Base-by-base conservation (phyloP, 768 basidiomycete species). In the Scleroderma citrinum region DNA sequence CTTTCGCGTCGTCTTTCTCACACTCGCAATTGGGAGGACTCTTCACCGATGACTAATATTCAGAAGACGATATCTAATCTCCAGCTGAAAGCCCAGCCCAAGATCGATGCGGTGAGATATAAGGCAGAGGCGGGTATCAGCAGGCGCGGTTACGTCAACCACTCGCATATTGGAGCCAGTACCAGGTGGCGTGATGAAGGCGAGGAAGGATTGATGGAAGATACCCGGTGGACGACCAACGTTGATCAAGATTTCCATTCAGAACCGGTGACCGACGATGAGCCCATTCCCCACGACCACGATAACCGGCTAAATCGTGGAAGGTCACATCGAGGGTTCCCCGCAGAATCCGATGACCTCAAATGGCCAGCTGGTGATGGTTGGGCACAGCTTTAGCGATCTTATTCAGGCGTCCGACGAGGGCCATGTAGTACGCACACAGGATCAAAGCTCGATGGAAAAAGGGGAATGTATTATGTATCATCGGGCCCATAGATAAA, bases 101-200 rank as follows among this genome's bases (percentile, higher is more conserved):
- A 68, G 38, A 59, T 85, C 21, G 83, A 85, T 49, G 76, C 77
- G 26, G 83, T 81, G 21, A 67, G 81, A 51, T 86, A 78, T 64
- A 86, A 86, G 64, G 84, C 83, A 0, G 84, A 86, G 62, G 85
- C 83, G 17, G 84, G 83, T 16, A 56, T 87, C 29, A 80, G 73
- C 51, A 69, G 69, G 56, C 70, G 82, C 4, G 85, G 83, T 35
- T 86, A 76, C 54, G 76, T 84, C 31, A 62, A 66, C 34, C 69
- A 69, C 51, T 20, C 63, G 35, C 64, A 64, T 21, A 44, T 59
- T 5, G 56, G 40, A 3, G 12, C 60, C 13, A 53, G 51, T 23
- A 52, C 50, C 17, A 49, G 58, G 29, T 68, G 64, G 59, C 52
- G 60, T 21, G 66, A 69, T 38, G 69, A 69, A 50, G 64, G 71